These are phyloP conservation scores for Parathielavia hyrcaniae DNA, from an alignment of 495 filamentous ascomycete genomes.

Conservation along the genomic window DNA sequence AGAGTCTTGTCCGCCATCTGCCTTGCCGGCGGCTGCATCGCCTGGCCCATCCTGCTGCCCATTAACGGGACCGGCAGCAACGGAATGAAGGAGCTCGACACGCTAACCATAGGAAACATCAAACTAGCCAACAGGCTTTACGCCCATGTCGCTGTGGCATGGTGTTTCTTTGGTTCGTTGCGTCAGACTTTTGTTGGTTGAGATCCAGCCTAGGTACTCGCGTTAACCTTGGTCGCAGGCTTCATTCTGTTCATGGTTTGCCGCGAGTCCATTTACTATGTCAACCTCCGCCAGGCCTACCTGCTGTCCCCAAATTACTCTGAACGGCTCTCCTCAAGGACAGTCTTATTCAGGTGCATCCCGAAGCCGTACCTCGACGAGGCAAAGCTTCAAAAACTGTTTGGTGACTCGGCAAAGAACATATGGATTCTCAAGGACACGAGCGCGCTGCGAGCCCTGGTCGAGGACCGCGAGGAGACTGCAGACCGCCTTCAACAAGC, in stretches of 20 bases:
- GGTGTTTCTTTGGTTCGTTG: slow-evolving; percentile 60
- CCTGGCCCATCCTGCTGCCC: slow-evolving; percentile 73
- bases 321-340: slow-evolving; percentile 59
- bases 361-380: slow-evolving; percentile 55
- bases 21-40: slow-evolving; percentile 63
- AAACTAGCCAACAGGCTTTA: slow-evolving; percentile 48
- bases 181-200: too few species aligned
- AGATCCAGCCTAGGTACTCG: neutral
- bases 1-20: slow-evolving; percentile 62
- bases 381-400: slow-evolving; percentile 51
- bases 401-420: slow-evolving; percentile 53
- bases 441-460: slow-evolving; percentile 49
- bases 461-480: slow-evolving; percentile 53
- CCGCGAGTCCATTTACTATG: slow-evolving; percentile 62
- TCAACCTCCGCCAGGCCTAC: slow-evolving; percentile 65
- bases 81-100: slow-evolving; percentile 53
- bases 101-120: slow-evolving; percentile 63
- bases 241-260: slow-evolving; percentile 61
- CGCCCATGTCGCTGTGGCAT: slow-evolving; percentile 54
- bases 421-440: slow-evolving; percentile 59
- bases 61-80: slow-evolving; percentile 67
- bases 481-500: slow-evolving; percentile 58
- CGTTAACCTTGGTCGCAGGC: slow-evolving; percentile 31
- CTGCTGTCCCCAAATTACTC: slow-evolving; percentile 62
- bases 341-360: slow-evolving; percentile 64